Base-by-base conservation (phyloP, 2,329 filamentous ascomycete genomes). In the Pleoardoris graminearum region DNA sequence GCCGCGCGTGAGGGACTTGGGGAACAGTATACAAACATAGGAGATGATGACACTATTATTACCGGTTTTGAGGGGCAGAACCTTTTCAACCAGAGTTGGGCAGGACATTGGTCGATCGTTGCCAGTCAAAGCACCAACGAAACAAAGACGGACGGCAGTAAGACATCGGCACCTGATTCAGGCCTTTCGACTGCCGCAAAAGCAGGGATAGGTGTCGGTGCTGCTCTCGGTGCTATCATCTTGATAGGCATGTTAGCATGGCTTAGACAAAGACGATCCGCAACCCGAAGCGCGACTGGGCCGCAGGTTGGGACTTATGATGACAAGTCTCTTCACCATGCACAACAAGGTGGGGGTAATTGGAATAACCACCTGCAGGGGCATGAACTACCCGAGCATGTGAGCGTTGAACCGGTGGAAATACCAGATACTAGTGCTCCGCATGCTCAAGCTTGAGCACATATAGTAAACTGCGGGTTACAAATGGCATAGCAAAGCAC, bases 1-100 rank as follows among this genome's bases (percentile, higher is more conserved):
- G 10, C 19, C 30, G 27, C 30, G 2, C 19, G 42, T 1, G 23
- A 43, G 3, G 50, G 54, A 3, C 54, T 56, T 19, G 54, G 50
- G 1, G 37, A 53, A 11, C 39, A 43, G 11, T 35, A 46, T 17
- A 27, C 30, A 11, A 45, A 53, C 22, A 56, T 51, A 14, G 4
- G 8, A 19, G 32, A 36, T 16, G 16, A 14, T 23, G 44, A 37
- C 5, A 38, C 44, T 4, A 37, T 23, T 6, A 37, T 47, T 7
- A 32, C 25, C 6, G 35, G 44, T 4, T 47, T 22, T n/a, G 32
- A 47, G 14, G 32, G 23, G 4, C 8, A 21, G 7, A 19, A 27
- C 21, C 32, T 36, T 19, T 47, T 47, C 33, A 47, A 47, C 17
- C 44, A 47, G 23, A 47, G 19, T 16, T 47, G 44, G 44, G 30